Base-by-base conservation (phyloP, 2,329 filamentous ascomycete species). In the Fusarium gaditjirri region DNA sequence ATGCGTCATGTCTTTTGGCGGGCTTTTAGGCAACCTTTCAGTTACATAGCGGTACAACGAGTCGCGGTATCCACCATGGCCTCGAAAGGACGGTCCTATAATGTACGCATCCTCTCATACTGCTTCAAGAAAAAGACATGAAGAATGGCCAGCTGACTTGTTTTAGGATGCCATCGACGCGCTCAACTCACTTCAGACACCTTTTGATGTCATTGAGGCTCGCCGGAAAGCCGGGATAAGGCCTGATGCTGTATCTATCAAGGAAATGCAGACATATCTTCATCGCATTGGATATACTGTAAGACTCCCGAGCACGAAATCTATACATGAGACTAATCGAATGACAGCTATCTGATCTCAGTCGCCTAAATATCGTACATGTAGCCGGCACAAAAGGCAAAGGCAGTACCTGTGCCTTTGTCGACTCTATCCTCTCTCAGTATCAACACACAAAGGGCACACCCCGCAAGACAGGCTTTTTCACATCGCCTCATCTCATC, bases 171-270 rank as follows among this genome's bases (percentile, higher is more conserved):
- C 95, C 52, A 91, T 98, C 71, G 86, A 90, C 74, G 90, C 93
- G 42, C 89, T 98, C 78, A 98, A 98, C 82, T 92, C 93, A 47
- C 90, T 98, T 55, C 96, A 99, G 81, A 94, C 93, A 44, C 97
- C 97, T 57, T 95, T 92, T 79, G 89, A 92, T 53, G 88, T 94
- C 56, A 88, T 98, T 23, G 91, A 97, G 79, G 90, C 92, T 55
- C 91, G 96, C 56, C 88, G 90, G 60, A 93, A 93, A 79, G 92
- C 92, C 23, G 93, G 94, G 25, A 84, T 90, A 70, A 88, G 86
- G 33, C 90, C 93, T 77, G 93, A 96, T 81, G 86, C 89, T 66
- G 85, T 86, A 61, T 85, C 93, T 13, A 90, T 96, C 52, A 88
- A 89, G 6, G 93, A 97, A 81, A 97, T 97, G 90, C 87, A 90